A percentile compares a stretch with the other conserved stretches of the same genome.
These are phyloP conservation scores for Kuraishia floccosa DNA, from an alignment of 805 yeast species.

Conservation along the genomic window DNA sequence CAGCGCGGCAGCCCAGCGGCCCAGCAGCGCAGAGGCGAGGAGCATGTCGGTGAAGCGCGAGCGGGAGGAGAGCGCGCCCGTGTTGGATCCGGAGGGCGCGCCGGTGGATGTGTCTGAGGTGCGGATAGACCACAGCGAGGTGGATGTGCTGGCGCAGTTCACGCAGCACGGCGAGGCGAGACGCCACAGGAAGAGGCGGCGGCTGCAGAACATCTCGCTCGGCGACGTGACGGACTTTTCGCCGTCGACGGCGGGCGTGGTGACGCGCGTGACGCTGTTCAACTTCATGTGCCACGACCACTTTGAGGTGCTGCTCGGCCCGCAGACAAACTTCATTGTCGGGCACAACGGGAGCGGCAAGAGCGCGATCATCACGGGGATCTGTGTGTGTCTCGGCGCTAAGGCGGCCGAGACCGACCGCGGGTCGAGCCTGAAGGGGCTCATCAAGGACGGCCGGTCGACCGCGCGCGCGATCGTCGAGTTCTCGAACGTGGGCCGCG, in stretches of 20 bases:
- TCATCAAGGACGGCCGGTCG: slow-evolving; percentile 68
- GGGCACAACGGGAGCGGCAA: slow-evolving; percentile 93
- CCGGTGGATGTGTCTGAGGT: too few species aligned
- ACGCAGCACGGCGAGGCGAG: slow-evolving; percentile 14
- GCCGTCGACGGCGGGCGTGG: slow-evolving; percentile 51
- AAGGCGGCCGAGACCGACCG: slow-evolving; percentile 82
- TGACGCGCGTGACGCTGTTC: slow-evolving; percentile 47
- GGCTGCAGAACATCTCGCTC: background rate
- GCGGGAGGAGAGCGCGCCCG: too few species aligned
- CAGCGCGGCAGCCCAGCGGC: background rate
- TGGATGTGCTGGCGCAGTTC: slow-evolving; percentile 8
- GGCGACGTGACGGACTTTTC: slow-evolving; percentile 9
- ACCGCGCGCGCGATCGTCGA: slow-evolving; percentile 59
- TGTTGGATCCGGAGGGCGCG: too few species aligned
- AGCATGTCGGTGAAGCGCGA: too few species aligned
- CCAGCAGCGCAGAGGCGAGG: background rate
- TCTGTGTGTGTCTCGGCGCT: slow-evolving; percentile 81
- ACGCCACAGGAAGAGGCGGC: slow-evolving; percentile 3
- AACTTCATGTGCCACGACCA: slow-evolving; percentile 90
- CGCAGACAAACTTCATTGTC: slow-evolving; percentile 73
- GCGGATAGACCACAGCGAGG: background rate
- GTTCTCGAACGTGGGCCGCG: slow-evolving; percentile 53
- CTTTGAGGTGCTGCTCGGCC: slow-evolving; percentile 65
- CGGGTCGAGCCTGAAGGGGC: slow-evolving; percentile 56
- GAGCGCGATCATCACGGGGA: slow-evolving; percentile 78